Conservation (phyloP, 2,329 filamentous ascomycete genomes). For the Fusarium solani-melongenae region DNA sequence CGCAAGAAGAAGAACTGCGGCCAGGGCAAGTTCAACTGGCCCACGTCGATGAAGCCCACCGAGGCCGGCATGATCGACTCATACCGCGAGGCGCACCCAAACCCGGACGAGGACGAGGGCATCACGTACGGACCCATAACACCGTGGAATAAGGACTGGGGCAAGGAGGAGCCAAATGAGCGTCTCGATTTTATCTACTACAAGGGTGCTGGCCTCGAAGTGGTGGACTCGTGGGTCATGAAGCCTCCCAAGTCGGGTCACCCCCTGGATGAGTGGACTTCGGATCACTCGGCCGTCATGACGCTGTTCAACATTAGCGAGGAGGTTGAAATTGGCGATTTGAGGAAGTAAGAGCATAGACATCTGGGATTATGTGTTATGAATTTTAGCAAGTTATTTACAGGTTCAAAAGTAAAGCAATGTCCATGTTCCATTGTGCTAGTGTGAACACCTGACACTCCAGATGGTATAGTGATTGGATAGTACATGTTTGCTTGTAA, state of each 20-base stretch:
- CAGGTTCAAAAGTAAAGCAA: neutral
- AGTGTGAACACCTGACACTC: too few species aligned
- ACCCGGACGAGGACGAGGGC: constrained; percentile 45
- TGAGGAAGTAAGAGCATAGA: neutral
- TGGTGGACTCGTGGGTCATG: constrained; percentile 42
- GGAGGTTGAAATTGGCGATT: neutral
- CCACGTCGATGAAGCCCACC: constrained; percentile 47
- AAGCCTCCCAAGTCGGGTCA: constrained; percentile 47
- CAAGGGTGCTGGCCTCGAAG: constrained; percentile 44
- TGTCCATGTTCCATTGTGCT: neutral
- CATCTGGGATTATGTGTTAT: neutral
- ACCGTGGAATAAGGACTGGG: constrained; percentile 43
- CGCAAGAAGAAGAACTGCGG: constrained; percentile 48
- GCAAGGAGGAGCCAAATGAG: constrained; percentile 53
- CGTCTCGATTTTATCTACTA: constrained; percentile 56
- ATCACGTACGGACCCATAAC: constrained; percentile 55
- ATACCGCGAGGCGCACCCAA: constrained; percentile 48
- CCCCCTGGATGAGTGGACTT: constrained; percentile 52
- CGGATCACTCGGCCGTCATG: constrained; percentile 50
- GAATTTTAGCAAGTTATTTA: neutral
- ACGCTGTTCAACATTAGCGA: constrained; percentile 33
- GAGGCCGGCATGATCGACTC: constrained; percentile 52
- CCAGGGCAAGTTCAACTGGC: constrained; percentile 49
- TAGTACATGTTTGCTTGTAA: neutral
- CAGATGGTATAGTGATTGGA: neutral